Evolutionary conservation across 106 monocot genomes (phyloP).

Genomic region (Iris macrosiphon): DNA sequence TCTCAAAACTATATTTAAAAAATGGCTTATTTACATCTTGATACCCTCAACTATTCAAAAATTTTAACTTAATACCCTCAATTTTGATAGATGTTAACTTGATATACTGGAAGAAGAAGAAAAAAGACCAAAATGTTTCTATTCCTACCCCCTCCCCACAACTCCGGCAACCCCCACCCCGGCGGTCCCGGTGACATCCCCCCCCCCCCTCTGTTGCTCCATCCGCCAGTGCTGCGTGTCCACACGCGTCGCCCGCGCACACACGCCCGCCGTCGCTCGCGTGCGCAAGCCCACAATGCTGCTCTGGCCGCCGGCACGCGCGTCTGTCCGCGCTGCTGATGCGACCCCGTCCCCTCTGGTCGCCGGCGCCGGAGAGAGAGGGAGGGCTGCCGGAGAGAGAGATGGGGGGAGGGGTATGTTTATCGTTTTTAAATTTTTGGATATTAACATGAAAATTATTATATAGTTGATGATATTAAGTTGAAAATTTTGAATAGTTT

Average conservation of each 20-base stretch:
- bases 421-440: too few species aligned
- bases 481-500: too few species aligned
- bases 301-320: too few species aligned
- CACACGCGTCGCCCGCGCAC: not conserved
- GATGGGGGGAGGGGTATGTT: too few species aligned
- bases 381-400: too few species aligned
- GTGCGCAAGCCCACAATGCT: not conserved
- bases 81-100: not conserved
- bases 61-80: not conserved
- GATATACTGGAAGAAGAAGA: not conserved
- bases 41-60: not conserved
- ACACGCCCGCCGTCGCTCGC: not conserved
- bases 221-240: not conserved
- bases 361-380: too few species aligned
- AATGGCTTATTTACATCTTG: too few species aligned
- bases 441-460: too few species aligned
- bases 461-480: too few species aligned
- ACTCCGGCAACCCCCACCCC: not conserved
- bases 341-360: too few species aligned
- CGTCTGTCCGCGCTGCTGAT: too few species aligned
- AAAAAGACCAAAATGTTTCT: not conserved
- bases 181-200: not conserved
- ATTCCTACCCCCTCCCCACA: not conserved
- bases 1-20: too few species aligned
- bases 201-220: not conserved